Evolutionary conservation across 148 eudicot genomes (phyloP).

Genomic region (Diospyros lotus): DNA sequence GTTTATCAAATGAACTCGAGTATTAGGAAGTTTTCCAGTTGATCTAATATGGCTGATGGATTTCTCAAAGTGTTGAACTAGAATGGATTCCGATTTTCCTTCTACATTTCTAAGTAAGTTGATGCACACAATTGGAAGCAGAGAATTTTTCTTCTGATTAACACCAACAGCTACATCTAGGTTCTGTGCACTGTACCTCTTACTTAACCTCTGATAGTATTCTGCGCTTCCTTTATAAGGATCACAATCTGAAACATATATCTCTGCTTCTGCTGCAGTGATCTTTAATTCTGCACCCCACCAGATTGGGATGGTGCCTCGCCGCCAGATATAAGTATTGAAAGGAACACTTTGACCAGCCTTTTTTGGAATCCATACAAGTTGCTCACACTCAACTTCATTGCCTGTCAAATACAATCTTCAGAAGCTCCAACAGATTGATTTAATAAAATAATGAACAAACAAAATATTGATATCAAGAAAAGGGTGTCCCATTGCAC

Average conservation of each 20-base stretch:
- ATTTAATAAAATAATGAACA: conserved; percentile 13
- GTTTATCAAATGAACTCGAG: conserved; percentile 72
- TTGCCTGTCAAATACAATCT: conserved; percentile 52
- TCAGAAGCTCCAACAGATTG: conserved; percentile 10
- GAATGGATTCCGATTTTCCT: conserved; percentile 84
- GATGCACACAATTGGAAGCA: conserved; percentile 81
- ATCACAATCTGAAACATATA: conserved; percentile 81
- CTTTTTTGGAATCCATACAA: conserved; percentile 87
- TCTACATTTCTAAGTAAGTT: conserved; percentile 85
- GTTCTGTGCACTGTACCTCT: conserved; percentile 73
- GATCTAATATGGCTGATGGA: conserved; percentile 66
- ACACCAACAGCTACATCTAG: conserved; percentile 46
- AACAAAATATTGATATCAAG: not conserved
- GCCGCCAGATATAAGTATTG: conserved; percentile 89
- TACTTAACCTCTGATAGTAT: conserved; percentile 82
- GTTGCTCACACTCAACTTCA: conserved; percentile 99
- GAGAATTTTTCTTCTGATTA: conserved; percentile 61
- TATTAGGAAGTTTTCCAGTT: conserved; percentile 68
- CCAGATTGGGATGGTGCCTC: conserved; percentile 98
- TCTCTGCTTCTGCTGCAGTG: conserved; percentile 96
- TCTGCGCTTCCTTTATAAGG: conserved; percentile 91
- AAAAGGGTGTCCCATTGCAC: too few relatives aligned
- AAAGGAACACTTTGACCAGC: conserved; percentile 83
- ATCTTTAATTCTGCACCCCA: conserved; percentile 98
- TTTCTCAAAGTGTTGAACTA: conserved; percentile 93